Base-by-base conservation (phyloP, 2,329 filamentous ascomycete species). In the Claviceps citrina region DNA sequence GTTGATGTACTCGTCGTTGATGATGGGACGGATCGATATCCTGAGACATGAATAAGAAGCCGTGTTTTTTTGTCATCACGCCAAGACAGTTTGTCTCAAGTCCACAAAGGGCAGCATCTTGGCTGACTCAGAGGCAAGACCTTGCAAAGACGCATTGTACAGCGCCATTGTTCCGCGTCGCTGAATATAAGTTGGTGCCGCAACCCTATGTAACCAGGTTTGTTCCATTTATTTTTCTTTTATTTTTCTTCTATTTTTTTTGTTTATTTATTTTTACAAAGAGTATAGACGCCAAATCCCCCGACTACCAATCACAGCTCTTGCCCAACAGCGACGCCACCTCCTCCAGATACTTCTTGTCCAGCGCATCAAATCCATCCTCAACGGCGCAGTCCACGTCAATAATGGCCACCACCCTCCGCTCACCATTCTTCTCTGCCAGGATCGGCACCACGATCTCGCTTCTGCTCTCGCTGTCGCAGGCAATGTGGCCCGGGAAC, bases 401-500 rank as follows among this genome's bases (percentile, higher is more conserved):
- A 44, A 91, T 84, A 46, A 89, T 82, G 2, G 76, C 82, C 18
- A 82, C 76, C 5, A 81, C 61, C 62, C 71, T 64, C 19, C 47
- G 54, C 33, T 49, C 47, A 19, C 52, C 56, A 32, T 52, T 50
- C 38, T 49, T 38, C 4, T 52, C 48, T 13, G 52, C 53, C 5
- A 81, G 47, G 45, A 89, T 71, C 2, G 84, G 84, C 36, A 89
- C 83, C 15, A 91, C 84, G 54, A 91, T 78, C 64, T 91, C 84
- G 54, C 83, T 87, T 61, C 66, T 73, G 51, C 75, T 84, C 42
- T 75, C 78, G 4, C 73, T 72, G 57, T 91, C 84, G 55, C 84
- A 89, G 8, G 84, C 82, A 53, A 91, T 87, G 55, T 89, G 84
- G 2, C 81, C 83, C 0, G 81, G 79, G 52, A 89, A 89, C 38